A percentile compares a stretch with the other conserved stretches of the same genome.
Conservation (phyloP, 352 stramenopile genomes). For the Phytopythium cucurbitacearum region DNA sequence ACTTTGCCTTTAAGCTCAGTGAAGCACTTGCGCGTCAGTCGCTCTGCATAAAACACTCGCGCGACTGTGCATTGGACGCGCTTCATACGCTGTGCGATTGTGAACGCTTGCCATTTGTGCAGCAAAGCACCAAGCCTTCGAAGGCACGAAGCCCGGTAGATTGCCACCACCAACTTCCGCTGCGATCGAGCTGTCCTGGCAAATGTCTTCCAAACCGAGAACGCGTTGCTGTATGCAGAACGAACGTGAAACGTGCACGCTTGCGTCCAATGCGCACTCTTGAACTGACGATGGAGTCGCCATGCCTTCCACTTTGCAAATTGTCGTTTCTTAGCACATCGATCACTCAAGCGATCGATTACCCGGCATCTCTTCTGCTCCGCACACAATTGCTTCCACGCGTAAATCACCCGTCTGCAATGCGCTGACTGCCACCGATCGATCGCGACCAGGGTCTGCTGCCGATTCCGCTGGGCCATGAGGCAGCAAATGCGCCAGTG, state of each 20-base stretch:
- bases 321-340: slow-evolving; percentile 6
- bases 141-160: slow-evolving; percentile 25
- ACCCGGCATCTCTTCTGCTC: slow-evolving; percentile 6
- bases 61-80: slow-evolving; percentile 21
- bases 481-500: slow-evolving; percentile 8
- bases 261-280: neutral
- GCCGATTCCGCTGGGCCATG: slow-evolving; percentile 6
- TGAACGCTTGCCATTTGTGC: slow-evolving; percentile 21
- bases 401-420: slow-evolving; percentile 7
- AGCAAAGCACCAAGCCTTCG: slow-evolving; percentile 22
- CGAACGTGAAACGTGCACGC: neutral
- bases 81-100: slow-evolving; percentile 12
- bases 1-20: slow-evolving; percentile 24
- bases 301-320: slow-evolving; percentile 15
- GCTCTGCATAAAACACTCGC: slow-evolving; percentile 13
- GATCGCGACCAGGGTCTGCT: slow-evolving; percentile 18
- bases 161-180: slow-evolving; percentile 16
- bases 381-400: slow-evolving; percentile 14
- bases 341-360: slow-evolving; percentile 8
- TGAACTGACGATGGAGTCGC: neutral
- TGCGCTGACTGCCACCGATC: slow-evolving; percentile 22
- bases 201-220: slow-evolving; percentile 11
- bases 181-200: slow-evolving; percentile 4
- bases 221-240: neutral
- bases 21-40: slow-evolving; percentile 8